These are phyloP conservation scores for Phytophthora europaea DNA, from an alignment of 352 stramenopile species.

Conservation along the genomic window DNA sequence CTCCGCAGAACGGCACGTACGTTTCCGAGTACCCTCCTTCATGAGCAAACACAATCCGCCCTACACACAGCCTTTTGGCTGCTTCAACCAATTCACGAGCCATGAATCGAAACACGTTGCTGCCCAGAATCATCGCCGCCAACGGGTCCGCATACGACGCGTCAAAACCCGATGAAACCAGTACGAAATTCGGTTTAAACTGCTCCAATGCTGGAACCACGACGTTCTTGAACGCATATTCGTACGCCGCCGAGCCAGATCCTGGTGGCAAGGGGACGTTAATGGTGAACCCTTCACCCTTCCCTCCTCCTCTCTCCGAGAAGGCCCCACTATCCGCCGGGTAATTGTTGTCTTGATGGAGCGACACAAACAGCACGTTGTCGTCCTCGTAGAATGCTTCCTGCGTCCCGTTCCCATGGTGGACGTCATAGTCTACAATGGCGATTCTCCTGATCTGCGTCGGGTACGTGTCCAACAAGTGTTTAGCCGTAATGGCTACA, in stretches of 20 bases:
- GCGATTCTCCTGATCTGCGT: slow-evolving; percentile 87
- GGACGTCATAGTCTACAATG: slow-evolving; percentile 97
- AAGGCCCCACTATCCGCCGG: slow-evolving; percentile 59
- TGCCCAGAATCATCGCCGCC: slow-evolving; percentile 88
- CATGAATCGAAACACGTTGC: slow-evolving; percentile 75
- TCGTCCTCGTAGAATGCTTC: slow-evolving; percentile 89
- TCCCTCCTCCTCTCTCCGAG: slow-evolving; percentile 50
- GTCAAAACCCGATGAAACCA: slow-evolving; percentile 84
- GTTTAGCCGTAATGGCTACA: slow-evolving; percentile 64
- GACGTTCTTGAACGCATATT: slow-evolving; percentile 68
- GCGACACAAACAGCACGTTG: slow-evolving; percentile 77
- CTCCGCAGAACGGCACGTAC: slow-evolving; percentile 93
- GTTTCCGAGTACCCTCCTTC: slow-evolving; percentile 90
- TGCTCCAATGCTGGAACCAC: slow-evolving; percentile 71
- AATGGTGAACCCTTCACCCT: slow-evolving; percentile 67
- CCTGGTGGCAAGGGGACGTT: slow-evolving; percentile 91
- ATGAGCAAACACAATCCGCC: slow-evolving; percentile 78
- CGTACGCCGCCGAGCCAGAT: slow-evolving; percentile 79
- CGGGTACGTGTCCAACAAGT: slow-evolving; percentile 67
- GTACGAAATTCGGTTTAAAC: slow-evolving; percentile 86
- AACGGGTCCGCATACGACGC: slow-evolving; percentile 87
- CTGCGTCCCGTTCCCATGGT: slow-evolving; percentile 98
- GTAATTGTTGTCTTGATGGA: slow-evolving; percentile 90
- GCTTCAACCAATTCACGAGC: slow-evolving; percentile 57
- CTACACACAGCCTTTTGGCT: slow-evolving; percentile 54